Conservation (phyloP, 2,329 filamentous ascomycete species). For the Trichoderma oligosporum region DNA sequence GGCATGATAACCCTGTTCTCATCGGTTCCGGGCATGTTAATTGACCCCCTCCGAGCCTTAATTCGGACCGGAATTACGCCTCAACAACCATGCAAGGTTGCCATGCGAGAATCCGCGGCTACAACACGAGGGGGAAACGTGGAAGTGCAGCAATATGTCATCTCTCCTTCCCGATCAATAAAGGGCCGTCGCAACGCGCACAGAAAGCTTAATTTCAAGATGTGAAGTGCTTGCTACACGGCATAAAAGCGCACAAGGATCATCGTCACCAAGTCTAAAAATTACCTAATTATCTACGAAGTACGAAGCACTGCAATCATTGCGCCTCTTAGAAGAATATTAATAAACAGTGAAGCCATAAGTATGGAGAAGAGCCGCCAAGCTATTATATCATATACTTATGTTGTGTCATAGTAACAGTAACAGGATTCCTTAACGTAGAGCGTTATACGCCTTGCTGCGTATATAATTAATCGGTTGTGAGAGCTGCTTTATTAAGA, state of each 20-base stretch:
- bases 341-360: no score
- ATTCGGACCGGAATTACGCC: conserved; percentile 7
- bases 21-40: background rate
- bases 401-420: no score
- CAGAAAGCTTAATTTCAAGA: background rate
- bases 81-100: background rate
- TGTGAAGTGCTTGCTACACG: background rate
- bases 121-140: background rate
- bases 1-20: background rate
- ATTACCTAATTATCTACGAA: no score
- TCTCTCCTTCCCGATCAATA: background rate
- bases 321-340: no score
- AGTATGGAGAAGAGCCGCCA: no score
- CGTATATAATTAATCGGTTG: no score
- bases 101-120: conserved; percentile 10
- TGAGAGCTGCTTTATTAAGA: no score
- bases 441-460: no score
- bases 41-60: background rate
- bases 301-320: no score
- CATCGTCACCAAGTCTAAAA: no score
- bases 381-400: no score
- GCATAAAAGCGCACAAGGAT: background rate
- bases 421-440: no score
- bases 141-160: background rate
- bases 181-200: conserved; percentile 5